A percentile compares a stretch with the other conserved stretches of the same genome.
phyloP scores from a whole-genome alignment of 2,329 filamentous ascomycete genomes.

The Cadophora sp. region DNA sequence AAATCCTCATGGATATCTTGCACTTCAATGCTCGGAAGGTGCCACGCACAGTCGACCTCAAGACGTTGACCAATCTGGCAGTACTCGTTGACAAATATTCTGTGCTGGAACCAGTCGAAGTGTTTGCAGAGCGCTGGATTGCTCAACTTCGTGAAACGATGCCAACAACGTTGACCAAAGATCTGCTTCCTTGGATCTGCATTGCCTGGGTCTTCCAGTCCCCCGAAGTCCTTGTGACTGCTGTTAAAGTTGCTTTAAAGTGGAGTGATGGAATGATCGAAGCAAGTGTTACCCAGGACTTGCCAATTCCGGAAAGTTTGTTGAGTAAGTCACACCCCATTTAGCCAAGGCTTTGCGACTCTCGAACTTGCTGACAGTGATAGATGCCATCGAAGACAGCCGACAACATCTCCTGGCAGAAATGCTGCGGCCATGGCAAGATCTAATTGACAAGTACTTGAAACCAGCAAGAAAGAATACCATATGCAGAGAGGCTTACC shows the following conservation, averaged over 20 bases:
- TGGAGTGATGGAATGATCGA: neutral
- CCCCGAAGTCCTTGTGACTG: neutral
- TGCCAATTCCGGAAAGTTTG: neutral
- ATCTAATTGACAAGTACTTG: neutral
- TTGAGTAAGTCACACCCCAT: neutral
- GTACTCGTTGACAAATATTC: slow-evolving; percentile 6
- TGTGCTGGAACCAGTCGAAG: neutral
- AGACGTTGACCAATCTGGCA: neutral
- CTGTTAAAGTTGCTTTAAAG: neutral
- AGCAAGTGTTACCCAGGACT: neutral
- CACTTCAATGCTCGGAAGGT: slow-evolving; percentile 30
- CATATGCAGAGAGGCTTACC: neutral
- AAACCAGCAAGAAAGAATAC: neutral
- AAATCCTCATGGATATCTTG: slow-evolving; percentile 43
- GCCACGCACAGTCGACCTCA: neutral
- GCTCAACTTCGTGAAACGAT: neutral
- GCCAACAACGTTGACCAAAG: neutral
- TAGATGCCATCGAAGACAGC: neutral
- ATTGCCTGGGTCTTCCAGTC: neutral
- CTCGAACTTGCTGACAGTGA: neutral
- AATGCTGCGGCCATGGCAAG: neutral
- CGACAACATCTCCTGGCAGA: neutral
- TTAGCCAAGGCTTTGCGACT: neutral
- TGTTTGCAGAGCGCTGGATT: neutral
- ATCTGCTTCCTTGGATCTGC: neutral